Evolutionary conservation across 805 yeast species (phyloP).

Genomic region (Candida railenensis): DNA sequence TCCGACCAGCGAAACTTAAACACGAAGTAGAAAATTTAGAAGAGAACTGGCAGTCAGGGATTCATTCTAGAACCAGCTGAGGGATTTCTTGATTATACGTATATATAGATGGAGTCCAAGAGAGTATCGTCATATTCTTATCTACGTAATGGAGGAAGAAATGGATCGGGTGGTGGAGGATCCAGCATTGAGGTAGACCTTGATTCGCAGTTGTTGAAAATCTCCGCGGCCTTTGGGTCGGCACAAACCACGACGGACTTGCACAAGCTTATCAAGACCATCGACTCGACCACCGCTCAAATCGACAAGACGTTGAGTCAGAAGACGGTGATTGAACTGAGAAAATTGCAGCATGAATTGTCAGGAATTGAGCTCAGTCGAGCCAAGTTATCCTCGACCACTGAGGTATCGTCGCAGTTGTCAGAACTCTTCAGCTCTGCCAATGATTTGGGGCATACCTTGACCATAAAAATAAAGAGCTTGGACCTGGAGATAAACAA

Average conservation of each 20-base stretch:
- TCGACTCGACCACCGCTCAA: slow-evolving; percentile 23
- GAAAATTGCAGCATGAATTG: slow-evolving; percentile 35
- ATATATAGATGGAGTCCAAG: background rate
- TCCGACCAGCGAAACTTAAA: no score
- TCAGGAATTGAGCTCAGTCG: slow-evolving; percentile 57
- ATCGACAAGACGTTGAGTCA: slow-evolving; percentile 27
- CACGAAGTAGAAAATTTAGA: no score
- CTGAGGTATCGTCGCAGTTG: slow-evolving; percentile 56
- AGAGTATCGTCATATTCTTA: background rate
- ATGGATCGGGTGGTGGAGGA: background rate
- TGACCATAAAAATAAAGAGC: slow-evolving; percentile 67
- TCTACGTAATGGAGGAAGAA: background rate
- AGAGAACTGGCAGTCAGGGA: no score
- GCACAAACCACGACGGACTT: slow-evolving; percentile 31
- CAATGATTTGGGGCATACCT: slow-evolving; percentile 59
- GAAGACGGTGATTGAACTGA: slow-evolving; percentile 21
- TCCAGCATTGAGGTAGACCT: background rate
- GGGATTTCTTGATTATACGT: no score
- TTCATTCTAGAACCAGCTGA: no score
- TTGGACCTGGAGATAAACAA: slow-evolving; percentile 70
- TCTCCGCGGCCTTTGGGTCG: slow-evolving; percentile 13
- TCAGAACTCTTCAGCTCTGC: slow-evolving; percentile 57
- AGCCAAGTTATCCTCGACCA: slow-evolving; percentile 62
- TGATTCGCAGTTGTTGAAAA: background rate
- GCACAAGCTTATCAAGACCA: slow-evolving; percentile 20